phyloP scores from a whole-genome alignment of 2,329 filamentous ascomycete genomes.

The Chaetothyriales sp. region DNA sequence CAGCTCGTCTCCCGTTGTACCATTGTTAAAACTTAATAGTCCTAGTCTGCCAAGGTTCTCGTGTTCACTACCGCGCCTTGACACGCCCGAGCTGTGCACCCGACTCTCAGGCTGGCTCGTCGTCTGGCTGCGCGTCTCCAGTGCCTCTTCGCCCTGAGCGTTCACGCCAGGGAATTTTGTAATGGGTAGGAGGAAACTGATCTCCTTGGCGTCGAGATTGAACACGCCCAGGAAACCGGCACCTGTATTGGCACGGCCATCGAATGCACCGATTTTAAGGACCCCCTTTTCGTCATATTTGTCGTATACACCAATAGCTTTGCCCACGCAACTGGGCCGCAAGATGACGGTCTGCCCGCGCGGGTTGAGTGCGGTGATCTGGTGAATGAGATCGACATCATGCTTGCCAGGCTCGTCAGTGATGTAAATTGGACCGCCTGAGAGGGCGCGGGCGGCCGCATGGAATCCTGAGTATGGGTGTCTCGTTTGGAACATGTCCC shows the following conservation, averaged over 20 bases:
- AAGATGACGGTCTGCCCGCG: conserved; percentile 65
- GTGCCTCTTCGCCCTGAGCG: neutral
- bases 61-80: neutral
- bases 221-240: conserved; percentile 70
- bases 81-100: neutral
- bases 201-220: conserved; percentile 51
- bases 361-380: conserved; percentile 65
- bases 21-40: neutral
- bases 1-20: neutral
- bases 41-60: neutral
- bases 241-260: conserved; percentile 52
- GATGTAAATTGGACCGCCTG: conserved; percentile 85
- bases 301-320: conserved; percentile 57
- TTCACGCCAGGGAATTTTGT: conserved; percentile 58
- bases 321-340: conserved; percentile 59
- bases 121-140: neutral
- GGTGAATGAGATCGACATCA: conserved; percentile 55
- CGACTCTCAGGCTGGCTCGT: neutral
- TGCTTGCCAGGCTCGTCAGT: conserved; percentile 79
- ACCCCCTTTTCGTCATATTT: conserved; percentile 58
- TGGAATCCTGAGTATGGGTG: conserved; percentile 67
- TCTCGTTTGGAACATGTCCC: conserved; percentile 58
- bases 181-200: conserved; percentile 57
- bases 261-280: conserved; percentile 65
- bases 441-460: conserved; percentile 75